Conservation (phyloP, 257 asterid genomes). For the Solanum tacnaense region DNA sequence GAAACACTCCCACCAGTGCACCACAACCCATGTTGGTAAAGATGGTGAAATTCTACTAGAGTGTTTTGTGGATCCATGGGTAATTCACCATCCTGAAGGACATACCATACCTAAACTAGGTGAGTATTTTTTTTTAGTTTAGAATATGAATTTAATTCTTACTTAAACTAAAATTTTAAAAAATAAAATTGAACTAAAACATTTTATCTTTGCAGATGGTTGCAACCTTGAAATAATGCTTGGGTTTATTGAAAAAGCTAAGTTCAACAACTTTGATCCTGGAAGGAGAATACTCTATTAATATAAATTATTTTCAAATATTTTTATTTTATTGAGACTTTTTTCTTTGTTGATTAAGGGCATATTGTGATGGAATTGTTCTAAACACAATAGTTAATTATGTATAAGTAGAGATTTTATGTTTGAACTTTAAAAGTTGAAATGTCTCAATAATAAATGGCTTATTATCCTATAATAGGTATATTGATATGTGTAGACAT, state of each 20-base stretch:
- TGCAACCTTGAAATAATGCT: conserved; percentile 6
- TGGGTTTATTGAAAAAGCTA: neutral
- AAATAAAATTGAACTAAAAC: neutral
- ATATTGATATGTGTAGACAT: too few relatives aligned
- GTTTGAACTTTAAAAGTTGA: neutral
- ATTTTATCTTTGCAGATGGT: conserved; percentile 6
- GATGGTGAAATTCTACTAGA: neutral
- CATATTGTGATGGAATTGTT: neutral
- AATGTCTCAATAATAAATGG: neutral
- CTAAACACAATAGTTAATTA: neutral
- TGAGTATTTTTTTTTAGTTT: neutral
- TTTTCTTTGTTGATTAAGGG: neutral
- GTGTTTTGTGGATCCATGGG: conserved; percentile 20
- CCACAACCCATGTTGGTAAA: too few relatives aligned
- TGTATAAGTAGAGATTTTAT: neutral
- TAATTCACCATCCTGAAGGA: conserved; percentile 21
- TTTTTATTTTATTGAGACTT: neutral
- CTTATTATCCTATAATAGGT: neutral
- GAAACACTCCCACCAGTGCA: too few relatives aligned
- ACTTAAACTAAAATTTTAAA: neutral
- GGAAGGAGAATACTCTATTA: neutral
- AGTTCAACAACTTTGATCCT: neutral
- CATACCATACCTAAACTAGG: conserved; percentile 24
- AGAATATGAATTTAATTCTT: neutral
- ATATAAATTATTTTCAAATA: neutral